Conservation (phyloP, 2,329 filamentous ascomycete species). For the Rachicladosporium sp. region DNA sequence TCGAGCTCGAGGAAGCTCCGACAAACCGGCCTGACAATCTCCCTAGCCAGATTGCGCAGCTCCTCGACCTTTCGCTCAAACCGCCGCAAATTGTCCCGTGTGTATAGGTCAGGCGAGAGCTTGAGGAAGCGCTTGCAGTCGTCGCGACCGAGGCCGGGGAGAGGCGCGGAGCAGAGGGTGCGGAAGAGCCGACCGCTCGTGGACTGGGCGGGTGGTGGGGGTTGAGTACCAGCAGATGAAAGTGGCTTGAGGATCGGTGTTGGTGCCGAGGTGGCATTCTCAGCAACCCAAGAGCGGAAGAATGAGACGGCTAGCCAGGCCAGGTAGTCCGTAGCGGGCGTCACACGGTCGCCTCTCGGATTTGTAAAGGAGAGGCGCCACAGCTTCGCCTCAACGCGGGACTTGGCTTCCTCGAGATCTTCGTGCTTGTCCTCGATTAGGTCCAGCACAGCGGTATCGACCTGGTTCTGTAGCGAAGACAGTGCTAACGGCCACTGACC, state of each 20-base stretch:
- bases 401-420: conserved; percentile 73
- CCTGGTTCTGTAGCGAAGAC: conserved; percentile 58
- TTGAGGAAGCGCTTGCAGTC: conserved; percentile 88
- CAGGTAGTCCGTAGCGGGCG: conserved; percentile 65
- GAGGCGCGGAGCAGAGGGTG: conserved; percentile 52
- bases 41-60: conserved; percentile 70
- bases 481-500: conserved; percentile 83
- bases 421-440: conserved; percentile 92
- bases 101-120: conserved; percentile 69
- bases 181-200: conserved; percentile 62
- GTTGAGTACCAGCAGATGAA: background rate
- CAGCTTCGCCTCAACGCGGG: conserved; percentile 65
- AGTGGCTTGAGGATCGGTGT: conserved; percentile 36
- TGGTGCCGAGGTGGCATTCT: conserved; percentile 68
- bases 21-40: conserved; percentile 76
- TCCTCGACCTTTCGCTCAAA: conserved; percentile 85
- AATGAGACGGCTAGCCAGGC: conserved; percentile 82
- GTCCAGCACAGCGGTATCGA: conserved; percentile 68
- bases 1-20: conserved; percentile 75
- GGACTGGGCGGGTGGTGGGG: background rate
- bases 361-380: conserved; percentile 73
- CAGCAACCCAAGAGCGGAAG: conserved; percentile 86
- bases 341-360: conserved; percentile 68
- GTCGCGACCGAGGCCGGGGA: conserved; percentile 65
- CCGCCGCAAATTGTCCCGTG: conserved; percentile 67